Conservation (phyloP, 2,329 filamentous ascomycete genomes). For the Aspergillus melleus region DNA sequence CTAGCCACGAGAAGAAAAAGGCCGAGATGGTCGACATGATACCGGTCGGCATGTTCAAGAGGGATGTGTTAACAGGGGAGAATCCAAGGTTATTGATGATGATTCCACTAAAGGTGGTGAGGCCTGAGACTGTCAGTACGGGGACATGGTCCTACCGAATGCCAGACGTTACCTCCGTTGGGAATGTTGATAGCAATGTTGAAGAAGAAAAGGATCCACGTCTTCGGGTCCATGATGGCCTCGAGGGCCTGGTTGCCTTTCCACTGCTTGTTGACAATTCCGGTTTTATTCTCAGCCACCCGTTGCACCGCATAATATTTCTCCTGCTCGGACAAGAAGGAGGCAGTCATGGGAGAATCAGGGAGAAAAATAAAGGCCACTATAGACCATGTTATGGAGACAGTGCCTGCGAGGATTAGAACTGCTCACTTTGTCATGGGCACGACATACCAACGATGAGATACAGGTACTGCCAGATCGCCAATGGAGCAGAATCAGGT, state of each 20-base stretch:
- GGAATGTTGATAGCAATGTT: constrained; percentile 38
- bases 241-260: constrained; percentile 31
- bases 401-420: constrained; percentile 21
- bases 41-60: constrained; percentile 40
- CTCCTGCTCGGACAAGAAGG: constrained; percentile 58
- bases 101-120: constrained; percentile 40
- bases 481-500: constrained; percentile 37
- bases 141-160: no score
- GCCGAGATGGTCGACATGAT: constrained; percentile 35
- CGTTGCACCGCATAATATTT: constrained; percentile 48
- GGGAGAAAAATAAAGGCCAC: constrained; percentile 49
- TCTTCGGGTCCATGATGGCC: constrained; percentile 38
- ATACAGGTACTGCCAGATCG: constrained; percentile 61
- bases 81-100: constrained; percentile 43
- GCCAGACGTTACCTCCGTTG: constrained; percentile 30
- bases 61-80: constrained; percentile 32
- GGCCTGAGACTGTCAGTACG: constrained; percentile 3
- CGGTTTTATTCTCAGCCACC: constrained; percentile 40
- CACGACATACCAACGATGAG: constrained; percentile 48
- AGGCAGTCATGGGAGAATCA: constrained; percentile 47
- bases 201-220: constrained; percentile 36
- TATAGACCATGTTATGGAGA: constrained; percentile 53
- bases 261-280: constrained; percentile 33
- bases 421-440: background rate
- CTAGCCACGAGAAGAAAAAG: constrained; percentile 31